phyloP scores from a whole-genome alignment of 1,284 basidiomycete genomes.

The Cutaneotrichosporon sp. region DNA sequence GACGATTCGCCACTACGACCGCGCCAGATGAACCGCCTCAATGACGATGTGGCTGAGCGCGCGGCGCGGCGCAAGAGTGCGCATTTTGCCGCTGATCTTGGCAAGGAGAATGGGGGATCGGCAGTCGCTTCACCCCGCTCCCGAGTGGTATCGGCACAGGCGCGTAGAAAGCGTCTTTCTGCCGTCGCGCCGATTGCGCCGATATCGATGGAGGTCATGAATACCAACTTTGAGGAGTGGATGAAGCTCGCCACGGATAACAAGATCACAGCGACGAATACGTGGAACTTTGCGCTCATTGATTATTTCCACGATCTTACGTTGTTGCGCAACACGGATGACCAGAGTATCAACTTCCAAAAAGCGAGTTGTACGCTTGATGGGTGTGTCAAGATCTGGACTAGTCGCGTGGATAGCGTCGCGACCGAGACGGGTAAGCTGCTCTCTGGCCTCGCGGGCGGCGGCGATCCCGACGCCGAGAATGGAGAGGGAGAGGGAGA shows the following conservation, averaged over 20 bases:
- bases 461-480: conserved; percentile 40
- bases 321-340: conserved; percentile 86
- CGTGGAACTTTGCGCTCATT: conserved; percentile 97
- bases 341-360: conserved; percentile 91
- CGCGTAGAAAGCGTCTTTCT: conserved; percentile 36
- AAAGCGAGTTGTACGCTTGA: conserved; percentile 97
- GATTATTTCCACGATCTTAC: conserved; percentile 99
- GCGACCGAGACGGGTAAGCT: conserved; percentile 96
- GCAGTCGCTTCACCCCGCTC: neutral
- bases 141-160: conserved; percentile 34
- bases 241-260: conserved; percentile 99
- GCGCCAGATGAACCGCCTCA: conserved; percentile 26
- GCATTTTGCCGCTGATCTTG: conserved; percentile 34
- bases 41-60: conserved; percentile 47
- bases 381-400: conserved; percentile 99
- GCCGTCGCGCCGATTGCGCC: conserved; percentile 36
- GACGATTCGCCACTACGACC: conserved; percentile 15
- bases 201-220: conserved; percentile 69
- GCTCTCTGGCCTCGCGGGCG: conserved; percentile 78
- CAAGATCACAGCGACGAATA: conserved; percentile 98
- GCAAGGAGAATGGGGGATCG: conserved; percentile 18
- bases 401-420: conserved; percentile 93
- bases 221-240: conserved; percentile 94
- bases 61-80: conserved; percentile 43
- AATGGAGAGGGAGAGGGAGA: conserved; percentile 58